Evolutionary conservation across 441 rosid genomes (phyloP), one percentile per base, ranked within the genome.

Genomic region (Kokia cookei): DNA sequence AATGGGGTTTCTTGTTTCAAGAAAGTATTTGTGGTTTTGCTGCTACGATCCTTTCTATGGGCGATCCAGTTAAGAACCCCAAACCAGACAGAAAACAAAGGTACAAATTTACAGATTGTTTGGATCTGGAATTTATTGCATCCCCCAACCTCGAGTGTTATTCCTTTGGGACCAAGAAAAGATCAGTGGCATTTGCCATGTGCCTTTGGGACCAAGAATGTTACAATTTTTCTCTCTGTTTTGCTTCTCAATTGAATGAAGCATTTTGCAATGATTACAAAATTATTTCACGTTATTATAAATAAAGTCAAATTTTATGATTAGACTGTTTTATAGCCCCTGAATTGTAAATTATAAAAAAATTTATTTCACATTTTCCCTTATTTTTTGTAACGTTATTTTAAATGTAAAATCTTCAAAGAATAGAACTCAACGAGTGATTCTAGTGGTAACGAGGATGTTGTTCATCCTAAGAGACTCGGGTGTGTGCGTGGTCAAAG

Each of bases 121-220:
- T 24, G 35, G 5, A 26, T 58, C 62, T 24, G 2, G 55, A 42
- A 22, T 65, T 12, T 43, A 42, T 43, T 65, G 54, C 51, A 11
- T 43, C 17, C 5, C 59, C 40, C 32, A 2, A 5, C 13, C 24
- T 65, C 37, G 55, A 14, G 35, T 67, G 71, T 47, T 27, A 3
- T 67, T 67, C 57, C 58, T 67, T 67, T 27, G 57, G 58, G 71
- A 67, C 71, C 42, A 26, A 67, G 71, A 67, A 67, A 27, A 48
- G 13, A n/a, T 43, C 15, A 1, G 35, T 5, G 17, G 24, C 69
- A 65, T 42, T 29, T 65, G 69, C 37, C 69, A 65, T 12, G 69
- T 65, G 54, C 54, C 54, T 50, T 43, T 6, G 69, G 27, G 17
- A 65, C 69, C n/a, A 10, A 11, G 32, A 17, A 63, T 3, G 26